phyloP scores from a whole-genome alignment of 768 basidiomycete genomes.

The Leccinum subgranulosum region DNA sequence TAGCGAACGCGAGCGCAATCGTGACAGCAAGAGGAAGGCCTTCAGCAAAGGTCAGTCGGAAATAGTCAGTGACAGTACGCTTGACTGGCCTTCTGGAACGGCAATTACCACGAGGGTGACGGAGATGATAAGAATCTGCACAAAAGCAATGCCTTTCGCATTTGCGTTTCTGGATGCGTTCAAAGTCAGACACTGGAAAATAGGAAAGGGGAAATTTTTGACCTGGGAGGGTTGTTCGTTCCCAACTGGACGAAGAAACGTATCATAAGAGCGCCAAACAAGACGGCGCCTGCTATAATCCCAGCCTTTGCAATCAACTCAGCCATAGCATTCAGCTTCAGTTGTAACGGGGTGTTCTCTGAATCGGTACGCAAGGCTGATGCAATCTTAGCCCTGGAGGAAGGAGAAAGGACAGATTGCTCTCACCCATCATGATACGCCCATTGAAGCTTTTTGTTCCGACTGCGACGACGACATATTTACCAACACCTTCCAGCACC shows the following conservation, averaged over 20 bases:
- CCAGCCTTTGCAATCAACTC: slow-evolving; percentile 94
- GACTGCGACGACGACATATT: slow-evolving; percentile 89
- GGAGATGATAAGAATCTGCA: slow-evolving; percentile 90
- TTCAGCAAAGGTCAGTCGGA: slow-evolving; percentile 24
- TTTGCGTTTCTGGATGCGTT: slow-evolving; percentile 52
- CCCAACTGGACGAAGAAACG: slow-evolving; percentile 91
- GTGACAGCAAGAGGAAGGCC: slow-evolving; percentile 95
- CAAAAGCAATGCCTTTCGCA: slow-evolving; percentile 86
- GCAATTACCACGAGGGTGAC: slow-evolving; percentile 91
- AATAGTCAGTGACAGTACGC: not conserved
- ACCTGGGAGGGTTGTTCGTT: slow-evolving; percentile 55
- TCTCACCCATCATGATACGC: slow-evolving; percentile 93
- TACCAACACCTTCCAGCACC: slow-evolving; percentile 91
- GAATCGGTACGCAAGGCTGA: slow-evolving; percentile 81
- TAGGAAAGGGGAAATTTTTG: slow-evolving; percentile 7
- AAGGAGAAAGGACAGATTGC: not conserved
- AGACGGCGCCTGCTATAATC: slow-evolving; percentile 70
- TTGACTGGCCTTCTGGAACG: slow-evolving; percentile 67
- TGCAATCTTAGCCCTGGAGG: not conserved
- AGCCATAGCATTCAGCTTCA: slow-evolving; percentile 91
- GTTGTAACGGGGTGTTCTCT: slow-evolving; percentile 89
- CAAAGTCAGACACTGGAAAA: slow-evolving; percentile 7
- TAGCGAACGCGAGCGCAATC: slow-evolving; percentile 94
- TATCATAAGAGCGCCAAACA: slow-evolving; percentile 88
- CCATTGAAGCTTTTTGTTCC: slow-evolving; percentile 94